These are phyloP conservation scores for Cladobotryum protrusum DNA, from an alignment of 2,329 filamentous ascomycete species.

Conservation along the genomic window DNA sequence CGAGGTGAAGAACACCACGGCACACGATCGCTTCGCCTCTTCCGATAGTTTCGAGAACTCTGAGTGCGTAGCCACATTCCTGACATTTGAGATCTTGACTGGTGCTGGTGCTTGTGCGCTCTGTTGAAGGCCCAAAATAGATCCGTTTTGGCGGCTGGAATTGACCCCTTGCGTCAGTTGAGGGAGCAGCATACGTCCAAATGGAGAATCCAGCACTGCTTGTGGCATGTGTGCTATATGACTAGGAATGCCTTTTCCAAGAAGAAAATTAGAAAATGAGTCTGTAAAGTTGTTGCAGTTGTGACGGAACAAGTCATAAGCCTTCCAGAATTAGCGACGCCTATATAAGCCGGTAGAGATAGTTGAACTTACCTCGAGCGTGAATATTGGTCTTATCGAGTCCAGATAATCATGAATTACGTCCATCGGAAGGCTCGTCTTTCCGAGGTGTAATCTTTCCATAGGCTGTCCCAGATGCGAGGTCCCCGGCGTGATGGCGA, in stretches of 20 bases:
- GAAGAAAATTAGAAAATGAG: slow-evolving; percentile 80
- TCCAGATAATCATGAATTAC: slow-evolving; percentile 83
- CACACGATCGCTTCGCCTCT: slow-evolving; percentile 61
- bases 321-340: slow-evolving; percentile 35
- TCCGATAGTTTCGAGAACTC: slow-evolving; percentile 33
- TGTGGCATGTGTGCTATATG: slow-evolving; percentile 82
- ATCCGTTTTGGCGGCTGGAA: slow-evolving; percentile 43
- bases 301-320: slow-evolving; percentile 82
- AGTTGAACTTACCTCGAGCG: slow-evolving; percentile 52
- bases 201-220: slow-evolving; percentile 76
- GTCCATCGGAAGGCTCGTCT: slow-evolving; percentile 71
- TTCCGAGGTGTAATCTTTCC: slow-evolving; percentile 67
- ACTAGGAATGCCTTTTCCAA: slow-evolving; percentile 81
- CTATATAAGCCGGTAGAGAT: too few relatives aligned
- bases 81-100: slow-evolving; percentile 38
- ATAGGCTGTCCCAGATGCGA: slow-evolving; percentile 85
- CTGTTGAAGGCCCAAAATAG: slow-evolving; percentile 47
- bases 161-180: slow-evolving; percentile 52
- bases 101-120: slow-evolving; percentile 20
- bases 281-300: slow-evolving; percentile 99
- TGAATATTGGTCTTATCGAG: slow-evolving; percentile 76
- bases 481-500: slow-evolving; percentile 69
- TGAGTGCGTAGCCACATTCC: slow-evolving; percentile 46
- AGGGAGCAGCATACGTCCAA: slow-evolving; percentile 81
- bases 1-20: slow-evolving; percentile 88